These are phyloP conservation scores for Cylindrotheca closterium DNA, from an alignment of 108 stramenopile species.

Conservation along the genomic window DNA sequence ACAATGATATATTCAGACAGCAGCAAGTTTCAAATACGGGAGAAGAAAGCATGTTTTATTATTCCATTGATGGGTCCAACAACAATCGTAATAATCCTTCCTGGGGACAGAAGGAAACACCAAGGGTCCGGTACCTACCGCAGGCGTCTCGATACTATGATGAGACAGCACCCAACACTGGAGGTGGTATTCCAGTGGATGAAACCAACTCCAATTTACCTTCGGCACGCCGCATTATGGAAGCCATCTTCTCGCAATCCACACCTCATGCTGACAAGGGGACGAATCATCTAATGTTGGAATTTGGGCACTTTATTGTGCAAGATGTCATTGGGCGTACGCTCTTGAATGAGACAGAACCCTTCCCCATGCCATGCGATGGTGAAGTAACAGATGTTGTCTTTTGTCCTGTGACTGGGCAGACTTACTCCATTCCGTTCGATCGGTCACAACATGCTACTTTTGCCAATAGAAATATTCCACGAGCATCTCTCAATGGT, in stretches of 20 bases:
- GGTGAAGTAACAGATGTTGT: neutral
- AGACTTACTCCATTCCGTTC: slow-evolving; percentile 9
- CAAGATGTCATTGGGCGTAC: slow-evolving; percentile 5
- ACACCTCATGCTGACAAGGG: slow-evolving; percentile 12
- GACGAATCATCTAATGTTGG: slow-evolving; percentile 13
- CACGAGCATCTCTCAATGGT: slow-evolving; percentile 13
- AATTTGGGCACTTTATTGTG: slow-evolving; percentile 22
- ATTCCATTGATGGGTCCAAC: neutral
- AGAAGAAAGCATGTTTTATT: neutral
- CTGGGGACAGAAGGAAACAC: neutral
- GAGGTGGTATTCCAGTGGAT: slow-evolving; percentile 1
- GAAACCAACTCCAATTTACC: slow-evolving; percentile 10
- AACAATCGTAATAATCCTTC: neutral
- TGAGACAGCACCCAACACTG: neutral
- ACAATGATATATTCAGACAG: too few relatives aligned
- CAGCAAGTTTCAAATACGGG: too few relatives aligned
- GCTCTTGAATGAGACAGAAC: neutral
- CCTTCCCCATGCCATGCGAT: slow-evolving; percentile 13
- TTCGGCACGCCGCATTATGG: slow-evolving; percentile 13
- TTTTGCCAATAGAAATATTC: neutral
- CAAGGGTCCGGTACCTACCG: neutral
- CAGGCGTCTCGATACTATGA: neutral
- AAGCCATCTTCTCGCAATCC: slow-evolving; percentile 3
- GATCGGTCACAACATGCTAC: neutral
- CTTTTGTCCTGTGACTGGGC: slow-evolving; percentile 9